Evolutionary conservation across 805 yeast species (phyloP).

Genomic region (Zygosaccharomyces rouxii): DNA sequence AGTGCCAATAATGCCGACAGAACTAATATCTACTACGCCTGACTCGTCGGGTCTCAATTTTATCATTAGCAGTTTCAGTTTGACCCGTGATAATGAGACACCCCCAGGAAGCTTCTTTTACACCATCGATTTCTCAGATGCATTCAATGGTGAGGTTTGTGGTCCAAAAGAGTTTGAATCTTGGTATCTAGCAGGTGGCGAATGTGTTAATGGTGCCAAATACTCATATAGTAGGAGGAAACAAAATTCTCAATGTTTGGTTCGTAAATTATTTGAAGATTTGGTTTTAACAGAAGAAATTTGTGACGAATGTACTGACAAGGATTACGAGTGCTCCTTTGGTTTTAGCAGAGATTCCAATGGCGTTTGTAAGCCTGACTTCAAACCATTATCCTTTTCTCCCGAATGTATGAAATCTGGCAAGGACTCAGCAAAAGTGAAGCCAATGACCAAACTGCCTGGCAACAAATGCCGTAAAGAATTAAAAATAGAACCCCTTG

Average conservation of each 20-base stretch:
- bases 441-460: conserved; percentile 18
- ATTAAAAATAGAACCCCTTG: conserved; percentile 26
- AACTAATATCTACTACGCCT: conserved; percentile 48
- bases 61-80: conserved; percentile 42
- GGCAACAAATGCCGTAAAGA: conserved; percentile 24
- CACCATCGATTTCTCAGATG: conserved; percentile 52
- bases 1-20: conserved; percentile 38
- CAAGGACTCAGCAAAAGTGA: conserved; percentile 11
- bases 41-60: conserved; percentile 69
- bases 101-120: conserved; percentile 17
- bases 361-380: conserved; percentile 48
- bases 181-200: conserved; percentile 40
- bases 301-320: conserved; percentile 57
- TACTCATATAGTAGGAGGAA: conserved; percentile 64
- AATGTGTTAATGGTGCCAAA: conserved; percentile 65
- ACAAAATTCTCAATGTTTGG: conserved; percentile 55
- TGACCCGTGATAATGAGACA: conserved; percentile 3
- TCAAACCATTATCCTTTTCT: conserved; percentile 16
- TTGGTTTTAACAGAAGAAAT: conserved; percentile 43
- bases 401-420: conserved; percentile 20
- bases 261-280: conserved; percentile 37
- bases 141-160: conserved; percentile 45
- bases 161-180: conserved; percentile 56
- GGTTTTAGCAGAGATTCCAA: conserved; percentile 41
- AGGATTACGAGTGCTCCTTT: conserved; percentile 66